Conservation (phyloP, 768 basidiomycete genomes). For the Suillus subluteus region DNA sequence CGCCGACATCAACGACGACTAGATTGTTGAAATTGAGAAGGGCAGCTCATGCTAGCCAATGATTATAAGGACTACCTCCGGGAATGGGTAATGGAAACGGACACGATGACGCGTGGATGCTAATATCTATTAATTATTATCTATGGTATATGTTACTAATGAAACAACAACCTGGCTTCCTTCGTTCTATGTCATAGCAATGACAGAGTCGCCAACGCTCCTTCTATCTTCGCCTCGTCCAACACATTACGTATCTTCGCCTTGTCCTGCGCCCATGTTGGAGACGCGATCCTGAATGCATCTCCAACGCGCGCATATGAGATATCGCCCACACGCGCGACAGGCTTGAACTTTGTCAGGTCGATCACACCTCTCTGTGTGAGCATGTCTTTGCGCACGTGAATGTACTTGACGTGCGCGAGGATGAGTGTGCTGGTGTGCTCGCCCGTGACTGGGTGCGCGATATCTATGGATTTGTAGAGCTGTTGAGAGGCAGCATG, state of each 20-base stretch:
- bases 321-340: conserved; percentile 44
- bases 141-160: neutral
- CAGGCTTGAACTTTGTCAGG: conserved; percentile 37
- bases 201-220: neutral
- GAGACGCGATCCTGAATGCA: conserved; percentile 28
- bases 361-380: conserved; percentile 40
- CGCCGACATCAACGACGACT: conserved; percentile 94
- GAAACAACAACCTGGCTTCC: neutral
- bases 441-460: conserved; percentile 29
- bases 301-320: conserved; percentile 37
- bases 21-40: conserved; percentile 83
- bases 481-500: conserved; percentile 29
- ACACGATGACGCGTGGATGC: neutral
- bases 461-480: conserved; percentile 39
- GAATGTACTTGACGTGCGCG: conserved; percentile 43
- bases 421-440: conserved; percentile 38
- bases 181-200: neutral
- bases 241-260: conserved; percentile 13
- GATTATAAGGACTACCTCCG: neutral
- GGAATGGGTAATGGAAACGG: neutral
- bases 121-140: neutral
- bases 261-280: conserved; percentile 25
- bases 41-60: conserved; percentile 41
- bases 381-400: conserved; percentile 45
- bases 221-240: conserved; percentile 20